phyloP scores from a whole-genome alignment of 345 rosid species.

The Melastoma malabathricum region DNA sequence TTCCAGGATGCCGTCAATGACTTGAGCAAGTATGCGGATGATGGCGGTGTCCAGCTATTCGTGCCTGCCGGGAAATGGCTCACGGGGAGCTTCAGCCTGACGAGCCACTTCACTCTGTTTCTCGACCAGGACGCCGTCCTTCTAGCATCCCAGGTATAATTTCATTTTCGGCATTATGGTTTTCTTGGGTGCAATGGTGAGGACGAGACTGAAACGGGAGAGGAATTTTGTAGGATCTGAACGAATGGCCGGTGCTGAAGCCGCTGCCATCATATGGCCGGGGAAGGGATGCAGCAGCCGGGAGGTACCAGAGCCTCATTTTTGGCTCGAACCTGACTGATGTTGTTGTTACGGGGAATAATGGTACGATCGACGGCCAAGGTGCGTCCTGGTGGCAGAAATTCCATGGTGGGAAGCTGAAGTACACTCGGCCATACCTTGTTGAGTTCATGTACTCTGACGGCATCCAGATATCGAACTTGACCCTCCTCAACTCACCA shows the following conservation, averaged over 20 bases:
- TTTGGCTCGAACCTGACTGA: slow-evolving; percentile 33
- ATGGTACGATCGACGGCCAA: slow-evolving; percentile 35
- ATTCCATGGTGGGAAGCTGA: slow-evolving; percentile 16
- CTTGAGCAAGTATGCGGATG: slow-evolving; percentile 35
- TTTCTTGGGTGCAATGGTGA: no score
- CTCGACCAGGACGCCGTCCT: slow-evolving; percentile 34
- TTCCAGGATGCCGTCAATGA: slow-evolving; percentile 25
- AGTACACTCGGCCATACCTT: slow-evolving; percentile 29
- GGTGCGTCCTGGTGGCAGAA: slow-evolving; percentile 32
- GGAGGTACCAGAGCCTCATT: slow-evolving; percentile 30
- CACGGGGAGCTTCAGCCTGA: slow-evolving; percentile 32
- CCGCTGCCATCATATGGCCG: slow-evolving; percentile 42
- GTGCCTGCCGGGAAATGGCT: slow-evolving; percentile 41
- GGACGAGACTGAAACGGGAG: no score
- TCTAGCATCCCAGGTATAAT: slow-evolving; percentile 38
- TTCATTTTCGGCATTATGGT: background rate
- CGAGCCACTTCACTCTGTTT: slow-evolving; percentile 34
- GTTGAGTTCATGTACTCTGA: slow-evolving; percentile 29
- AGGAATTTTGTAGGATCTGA: slow-evolving; percentile 11
- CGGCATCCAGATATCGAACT: slow-evolving; percentile 24
- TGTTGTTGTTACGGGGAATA: slow-evolving; percentile 17
- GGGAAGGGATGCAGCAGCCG: slow-evolving; percentile 33
- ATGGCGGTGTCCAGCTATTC: slow-evolving; percentile 28
- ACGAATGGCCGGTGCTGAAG: slow-evolving; percentile 21
- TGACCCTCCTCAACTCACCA: slow-evolving; percentile 30